Conservation (phyloP, 2,329 filamentous ascomycete species). For the Pseudophaeomoniella oleicola region DNA sequence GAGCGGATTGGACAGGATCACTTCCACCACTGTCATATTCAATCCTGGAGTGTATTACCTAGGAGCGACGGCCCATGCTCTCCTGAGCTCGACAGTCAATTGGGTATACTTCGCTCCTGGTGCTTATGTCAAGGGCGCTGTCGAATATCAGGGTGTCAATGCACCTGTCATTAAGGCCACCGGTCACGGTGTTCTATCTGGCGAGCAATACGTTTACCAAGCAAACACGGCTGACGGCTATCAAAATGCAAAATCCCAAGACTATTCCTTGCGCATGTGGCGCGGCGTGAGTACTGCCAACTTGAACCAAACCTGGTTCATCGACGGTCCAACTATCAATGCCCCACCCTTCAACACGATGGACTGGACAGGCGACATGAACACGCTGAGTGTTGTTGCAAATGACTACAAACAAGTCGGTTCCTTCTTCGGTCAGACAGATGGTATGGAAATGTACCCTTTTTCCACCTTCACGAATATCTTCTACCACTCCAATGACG, state of each 20-base stretch:
- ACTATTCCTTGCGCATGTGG: slow-evolving; percentile 18
- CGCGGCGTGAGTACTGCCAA: slow-evolving; percentile 1
- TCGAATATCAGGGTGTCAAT: slow-evolving; percentile 17
- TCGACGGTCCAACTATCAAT: slow-evolving; percentile 17
- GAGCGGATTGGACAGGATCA: slow-evolving; percentile 7
- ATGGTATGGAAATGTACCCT: slow-evolving; percentile 21
- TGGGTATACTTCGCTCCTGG: slow-evolving; percentile 17
- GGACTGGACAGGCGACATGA: slow-evolving; percentile 12
- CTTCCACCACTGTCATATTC: slow-evolving; percentile 10
- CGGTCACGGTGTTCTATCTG: slow-evolving; percentile 21
- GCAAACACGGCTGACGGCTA: slow-evolving; percentile 18
- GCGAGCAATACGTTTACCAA: slow-evolving; percentile 24
- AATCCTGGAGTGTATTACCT: slow-evolving; percentile 13
- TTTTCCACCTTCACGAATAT: slow-evolving; percentile 16
- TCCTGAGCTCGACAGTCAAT: slow-evolving; percentile 12
- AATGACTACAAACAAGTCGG: slow-evolving; percentile 14
- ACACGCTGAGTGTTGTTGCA: slow-evolving; percentile 1
- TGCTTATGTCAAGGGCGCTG: slow-evolving; percentile 23
- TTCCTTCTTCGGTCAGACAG: slow-evolving; percentile 22
- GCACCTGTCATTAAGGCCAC: slow-evolving; percentile 15
- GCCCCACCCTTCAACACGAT: slow-evolving; percentile 23
- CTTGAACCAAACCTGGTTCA: slow-evolving; percentile 13
- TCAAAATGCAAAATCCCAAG: slow-evolving; percentile 15
- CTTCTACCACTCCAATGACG: slow-evolving; percentile 23
- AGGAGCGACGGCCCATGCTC: slow-evolving; percentile 6